Conservation (phyloP, 108 stramenopile species). For the Nitzschia sp. region DNA sequence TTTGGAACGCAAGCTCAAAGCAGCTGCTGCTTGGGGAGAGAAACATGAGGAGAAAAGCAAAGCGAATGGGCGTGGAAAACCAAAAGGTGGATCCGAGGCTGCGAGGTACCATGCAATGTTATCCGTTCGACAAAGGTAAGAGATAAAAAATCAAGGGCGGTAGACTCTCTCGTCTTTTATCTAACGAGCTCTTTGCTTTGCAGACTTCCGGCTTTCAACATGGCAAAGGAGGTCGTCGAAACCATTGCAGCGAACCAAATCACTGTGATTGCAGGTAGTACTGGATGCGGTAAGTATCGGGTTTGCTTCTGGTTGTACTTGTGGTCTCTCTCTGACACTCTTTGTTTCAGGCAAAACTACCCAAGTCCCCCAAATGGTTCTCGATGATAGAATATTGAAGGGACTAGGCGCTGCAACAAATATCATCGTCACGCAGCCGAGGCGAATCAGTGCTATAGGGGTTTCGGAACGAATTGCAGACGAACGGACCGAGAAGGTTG, state of each 20-base stretch:
- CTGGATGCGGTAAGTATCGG: conserved; percentile 72
- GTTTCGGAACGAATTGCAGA: conserved; percentile 89
- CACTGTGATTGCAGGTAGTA: conserved; percentile 73
- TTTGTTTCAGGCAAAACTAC: conserved; percentile 34
- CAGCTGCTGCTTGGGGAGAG: conserved; percentile 35
- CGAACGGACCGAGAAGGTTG: conserved; percentile 78
- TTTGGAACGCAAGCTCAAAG: conserved; percentile 40
- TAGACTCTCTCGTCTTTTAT: neutral
- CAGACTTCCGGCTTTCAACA: conserved; percentile 68
- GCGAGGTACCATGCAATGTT: conserved; percentile 49
- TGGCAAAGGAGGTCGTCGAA: conserved; percentile 51
- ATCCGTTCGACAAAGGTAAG: conserved; percentile 33
- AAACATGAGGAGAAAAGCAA: neutral
- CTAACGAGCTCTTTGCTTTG: neutral
- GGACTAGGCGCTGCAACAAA: conserved; percentile 75
- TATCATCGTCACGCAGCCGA: conserved; percentile 90
- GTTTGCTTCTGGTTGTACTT: neutral
- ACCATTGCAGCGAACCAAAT: conserved; percentile 69
- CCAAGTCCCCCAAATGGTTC: conserved; percentile 77
- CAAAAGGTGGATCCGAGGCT: neutral
- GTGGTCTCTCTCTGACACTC: neutral
- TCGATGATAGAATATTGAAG: conserved; percentile 76
- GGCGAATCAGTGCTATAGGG: conserved; percentile 89
- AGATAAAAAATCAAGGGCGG: neutral
- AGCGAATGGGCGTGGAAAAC: neutral